These are phyloP conservation scores for Metarhizium robertsii DNA, from an alignment of 2,329 filamentous ascomycete species.

Conservation along the genomic window DNA sequence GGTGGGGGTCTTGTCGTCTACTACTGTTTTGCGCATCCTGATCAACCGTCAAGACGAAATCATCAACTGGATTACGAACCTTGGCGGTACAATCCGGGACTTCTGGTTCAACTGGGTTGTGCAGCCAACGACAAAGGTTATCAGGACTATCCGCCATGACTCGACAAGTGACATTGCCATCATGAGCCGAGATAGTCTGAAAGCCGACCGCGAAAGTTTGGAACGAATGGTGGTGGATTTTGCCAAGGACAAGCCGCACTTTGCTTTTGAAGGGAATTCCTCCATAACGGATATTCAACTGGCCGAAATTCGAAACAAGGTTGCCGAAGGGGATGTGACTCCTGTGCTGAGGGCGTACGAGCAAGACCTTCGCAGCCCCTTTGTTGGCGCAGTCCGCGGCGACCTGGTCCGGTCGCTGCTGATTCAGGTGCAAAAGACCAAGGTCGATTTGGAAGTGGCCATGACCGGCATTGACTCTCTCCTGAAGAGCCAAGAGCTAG, in stretches of 20 bases:
- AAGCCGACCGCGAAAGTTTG: constrained; percentile 81
- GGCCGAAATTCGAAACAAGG: constrained; percentile 63
- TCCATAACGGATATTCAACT: constrained; percentile 61
- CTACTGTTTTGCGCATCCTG: constrained; percentile 73
- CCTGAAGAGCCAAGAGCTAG: constrained; percentile 89
- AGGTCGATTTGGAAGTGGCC: constrained; percentile 93
- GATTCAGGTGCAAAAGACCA: constrained; percentile 97
- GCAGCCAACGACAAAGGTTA: constrained; percentile 70
- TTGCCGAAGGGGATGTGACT: constrained; percentile 86
- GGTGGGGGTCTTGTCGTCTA: constrained; percentile 68
- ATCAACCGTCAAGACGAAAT: constrained; percentile 69
- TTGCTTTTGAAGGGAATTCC: constrained; percentile 34
- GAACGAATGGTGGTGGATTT: constrained; percentile 99
- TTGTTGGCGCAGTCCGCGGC: constrained; percentile 73
- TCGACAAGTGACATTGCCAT: constrained; percentile 89
- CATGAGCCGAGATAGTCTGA: constrained; percentile 87
- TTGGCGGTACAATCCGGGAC: constrained; percentile 71
- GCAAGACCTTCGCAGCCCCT: constrained; percentile 71
- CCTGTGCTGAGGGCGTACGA: constrained; percentile 88
- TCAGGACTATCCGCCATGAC: constrained; percentile 89
- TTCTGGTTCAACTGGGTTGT: constrained; percentile 98
- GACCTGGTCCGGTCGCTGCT: constrained; percentile 84
- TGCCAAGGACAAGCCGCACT: constrained; percentile 68
- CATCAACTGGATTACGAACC: constrained; percentile 65
- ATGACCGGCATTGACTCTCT: constrained; percentile 93